These are phyloP conservation scores for Thielaviopsis cerberus DNA, from an alignment of 2,329 filamentous ascomycete genomes.

Conservation along the genomic window DNA sequence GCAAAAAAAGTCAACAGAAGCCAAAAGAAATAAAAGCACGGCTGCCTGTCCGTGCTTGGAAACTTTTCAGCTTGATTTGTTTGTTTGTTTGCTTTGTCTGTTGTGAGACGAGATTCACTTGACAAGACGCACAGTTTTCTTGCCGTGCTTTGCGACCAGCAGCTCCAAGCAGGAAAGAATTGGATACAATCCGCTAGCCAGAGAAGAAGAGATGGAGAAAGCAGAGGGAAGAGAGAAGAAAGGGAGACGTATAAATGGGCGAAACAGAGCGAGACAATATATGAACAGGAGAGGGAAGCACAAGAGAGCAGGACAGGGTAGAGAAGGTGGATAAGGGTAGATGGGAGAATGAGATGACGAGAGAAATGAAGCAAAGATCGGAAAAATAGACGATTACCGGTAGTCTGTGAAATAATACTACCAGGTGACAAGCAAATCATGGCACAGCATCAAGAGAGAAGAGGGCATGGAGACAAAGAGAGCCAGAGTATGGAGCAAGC, in stretches of 20 bases:
- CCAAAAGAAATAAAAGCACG: background rate
- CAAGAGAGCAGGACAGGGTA: background rate
- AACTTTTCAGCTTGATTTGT: background rate
- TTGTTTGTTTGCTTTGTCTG: background rate
- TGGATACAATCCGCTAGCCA: background rate
- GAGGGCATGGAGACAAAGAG: background rate
- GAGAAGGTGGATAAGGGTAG: background rate
- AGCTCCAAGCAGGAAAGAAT: background rate
- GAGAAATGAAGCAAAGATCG: background rate
- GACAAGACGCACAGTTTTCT: background rate
- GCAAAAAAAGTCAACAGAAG: no score
- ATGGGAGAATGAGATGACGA: slow-evolving; percentile 5
- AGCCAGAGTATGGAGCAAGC: background rate
- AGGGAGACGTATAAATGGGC: no score
- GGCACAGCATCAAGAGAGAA: background rate
- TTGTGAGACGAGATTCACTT: background rate
- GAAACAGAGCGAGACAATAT: background rate
- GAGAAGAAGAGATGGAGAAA: background rate
- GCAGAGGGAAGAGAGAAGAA: slow-evolving; percentile 16
- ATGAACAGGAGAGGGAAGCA: background rate
- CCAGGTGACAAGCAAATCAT: background rate
- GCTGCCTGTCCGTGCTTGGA: background rate
- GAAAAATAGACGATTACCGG: background rate
- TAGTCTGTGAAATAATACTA: background rate
- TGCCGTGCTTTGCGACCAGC: background rate